A percentile compares a stretch with the other conserved stretches of the same genome.
These are phyloP conservation scores for Dictyostelium purpureum DNA, from an alignment of 78 protist genomes.

Conservation along the genomic window DNA sequence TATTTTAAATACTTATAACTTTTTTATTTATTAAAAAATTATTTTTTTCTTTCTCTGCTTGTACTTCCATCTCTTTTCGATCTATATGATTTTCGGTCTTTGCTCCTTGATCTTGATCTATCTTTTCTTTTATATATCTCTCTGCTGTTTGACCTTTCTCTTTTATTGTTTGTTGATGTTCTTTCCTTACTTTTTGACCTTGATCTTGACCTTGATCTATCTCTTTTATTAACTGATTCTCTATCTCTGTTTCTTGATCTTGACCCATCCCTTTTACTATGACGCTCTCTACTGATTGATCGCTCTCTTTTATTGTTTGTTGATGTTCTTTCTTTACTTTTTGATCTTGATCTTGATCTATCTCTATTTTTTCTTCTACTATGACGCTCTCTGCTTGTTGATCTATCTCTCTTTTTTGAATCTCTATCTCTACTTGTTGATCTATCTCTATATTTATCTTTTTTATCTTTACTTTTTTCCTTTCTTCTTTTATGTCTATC, in stretches of 20 bases:
- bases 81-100: background rate
- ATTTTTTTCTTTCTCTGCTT: background rate
- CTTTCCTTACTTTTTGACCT: background rate
- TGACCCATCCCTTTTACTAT: background rate
- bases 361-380: background rate
- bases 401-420: background rate
- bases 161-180: no score
- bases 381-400: background rate
- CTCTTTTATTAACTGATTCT: background rate
- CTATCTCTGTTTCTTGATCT: background rate
- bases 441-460: background rate
- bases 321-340: background rate
- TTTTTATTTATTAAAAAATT: background rate
- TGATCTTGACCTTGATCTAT: background rate
- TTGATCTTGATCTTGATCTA: background rate
- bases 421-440: conserved; percentile 11
- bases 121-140: background rate
- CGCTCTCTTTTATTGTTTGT: background rate
- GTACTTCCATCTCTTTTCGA: background rate
- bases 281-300: background rate
- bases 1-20: background rate
- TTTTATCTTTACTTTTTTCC: conserved; percentile 6
- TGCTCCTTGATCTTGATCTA: background rate
- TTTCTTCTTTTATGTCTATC: background rate
- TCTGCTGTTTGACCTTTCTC: background rate